Percentiles rank a stretch among this genome's conserved stretches.
Evolutionary conservation across 441 rosid genomes (phyloP).

Genomic region (Populus hybrid): DNA sequence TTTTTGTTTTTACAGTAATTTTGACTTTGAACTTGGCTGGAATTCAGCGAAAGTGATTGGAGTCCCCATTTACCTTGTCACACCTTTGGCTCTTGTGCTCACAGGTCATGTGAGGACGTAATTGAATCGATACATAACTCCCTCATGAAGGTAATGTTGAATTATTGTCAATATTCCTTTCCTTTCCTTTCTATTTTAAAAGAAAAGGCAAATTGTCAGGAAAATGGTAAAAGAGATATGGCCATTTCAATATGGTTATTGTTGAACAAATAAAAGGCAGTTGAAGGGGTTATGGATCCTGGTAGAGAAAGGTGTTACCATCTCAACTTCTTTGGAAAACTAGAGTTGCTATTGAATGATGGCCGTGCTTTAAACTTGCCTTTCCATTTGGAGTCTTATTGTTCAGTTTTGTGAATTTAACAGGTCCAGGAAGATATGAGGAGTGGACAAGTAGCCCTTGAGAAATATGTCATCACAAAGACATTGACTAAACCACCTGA

Average conservation of each 20-base stretch:
- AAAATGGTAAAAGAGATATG: neutral
- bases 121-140: slow-evolving; percentile 81
- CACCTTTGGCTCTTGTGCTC: slow-evolving; percentile 18
- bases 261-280: neutral
- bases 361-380: slow-evolving; percentile 4
- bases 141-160: slow-evolving; percentile 66
- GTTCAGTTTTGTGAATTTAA: slow-evolving; percentile 23
- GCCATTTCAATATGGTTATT: neutral
- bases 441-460: slow-evolving; percentile 82
- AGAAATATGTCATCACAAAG: slow-evolving; percentile 91
- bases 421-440: slow-evolving; percentile 95
- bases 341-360: neutral
- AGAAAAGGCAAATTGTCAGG: neutral
- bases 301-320: neutral
- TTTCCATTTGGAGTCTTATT: neutral
- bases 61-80: slow-evolving; percentile 9
- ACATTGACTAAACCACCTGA: slow-evolving; percentile 89
- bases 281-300: neutral
- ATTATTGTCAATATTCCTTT: neutral
- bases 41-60: slow-evolving; percentile 13
- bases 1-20: neutral
- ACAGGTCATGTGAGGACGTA: slow-evolving; percentile 94
- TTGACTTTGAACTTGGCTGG: slow-evolving; percentile 9
- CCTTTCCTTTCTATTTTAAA: neutral
- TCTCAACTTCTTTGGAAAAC: neutral